phyloP scores from a whole-genome alignment of 2,329 filamentous ascomycete genomes.

The Coleophoma eucalyptorum region DNA sequence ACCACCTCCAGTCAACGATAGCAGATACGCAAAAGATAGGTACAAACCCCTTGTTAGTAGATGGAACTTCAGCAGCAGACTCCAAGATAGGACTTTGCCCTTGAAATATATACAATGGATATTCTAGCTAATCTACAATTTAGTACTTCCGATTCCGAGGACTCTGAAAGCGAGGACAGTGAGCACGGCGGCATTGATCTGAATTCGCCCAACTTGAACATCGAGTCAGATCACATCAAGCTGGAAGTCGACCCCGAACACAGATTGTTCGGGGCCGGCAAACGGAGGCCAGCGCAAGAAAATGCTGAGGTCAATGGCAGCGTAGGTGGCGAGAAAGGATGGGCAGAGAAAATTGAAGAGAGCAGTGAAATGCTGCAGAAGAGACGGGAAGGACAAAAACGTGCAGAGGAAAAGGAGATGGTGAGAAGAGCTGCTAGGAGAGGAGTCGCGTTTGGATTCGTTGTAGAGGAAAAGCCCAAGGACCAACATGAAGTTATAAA shows the following conservation, averaged over 20 bases:
- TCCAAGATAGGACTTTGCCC: too few relatives aligned
- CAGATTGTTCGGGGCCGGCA: not conserved
- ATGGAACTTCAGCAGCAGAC: too few relatives aligned
- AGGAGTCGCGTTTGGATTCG: not conserved
- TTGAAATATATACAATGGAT: too few relatives aligned
- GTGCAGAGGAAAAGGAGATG: conserved; percentile 1
- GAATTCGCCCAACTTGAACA: not conserved
- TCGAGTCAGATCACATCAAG: not conserved
- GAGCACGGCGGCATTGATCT: not conserved
- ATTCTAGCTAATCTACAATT: not conserved
- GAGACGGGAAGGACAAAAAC: not conserved
- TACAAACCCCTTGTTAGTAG: not conserved
- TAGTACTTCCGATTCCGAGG: not conserved
- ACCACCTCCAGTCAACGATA: not conserved
- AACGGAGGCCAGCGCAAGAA: not conserved
- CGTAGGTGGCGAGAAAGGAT: not conserved
- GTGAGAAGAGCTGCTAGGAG: not conserved
- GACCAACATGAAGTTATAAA: not conserved
- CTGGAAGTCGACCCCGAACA: not conserved
- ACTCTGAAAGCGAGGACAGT: not conserved
- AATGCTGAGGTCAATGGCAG: not conserved
- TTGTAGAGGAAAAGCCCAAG: not conserved
- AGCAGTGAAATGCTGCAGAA: not conserved
- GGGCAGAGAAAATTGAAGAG: not conserved
- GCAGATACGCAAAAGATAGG: not conserved